Conservation (phyloP, 805 yeast species). For the Candida argentea region DNA sequence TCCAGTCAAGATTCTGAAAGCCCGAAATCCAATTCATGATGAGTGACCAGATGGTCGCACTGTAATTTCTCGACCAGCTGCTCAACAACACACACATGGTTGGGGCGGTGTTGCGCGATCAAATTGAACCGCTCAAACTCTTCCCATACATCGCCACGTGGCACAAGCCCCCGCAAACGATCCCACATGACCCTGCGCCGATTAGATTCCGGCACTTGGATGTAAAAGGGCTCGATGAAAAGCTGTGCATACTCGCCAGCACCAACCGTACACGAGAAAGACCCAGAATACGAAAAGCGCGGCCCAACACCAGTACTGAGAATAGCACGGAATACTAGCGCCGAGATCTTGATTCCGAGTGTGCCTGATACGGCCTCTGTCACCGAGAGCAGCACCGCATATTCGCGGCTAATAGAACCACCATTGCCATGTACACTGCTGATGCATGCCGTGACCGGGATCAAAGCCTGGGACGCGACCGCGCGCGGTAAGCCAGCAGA, state of each 20-base stretch:
- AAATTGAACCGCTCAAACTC: neutral
- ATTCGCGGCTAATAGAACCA: neutral
- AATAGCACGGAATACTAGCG: slow-evolving; percentile 1
- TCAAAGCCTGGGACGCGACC: neutral
- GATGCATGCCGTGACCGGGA: slow-evolving; percentile 1
- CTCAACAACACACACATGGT: slow-evolving; percentile 1
- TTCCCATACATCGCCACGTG: neutral
- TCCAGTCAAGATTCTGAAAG: too few relatives aligned
- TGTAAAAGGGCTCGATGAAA: slow-evolving; percentile 1
- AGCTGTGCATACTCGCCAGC: slow-evolving; percentile 1
- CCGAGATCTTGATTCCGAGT: neutral
- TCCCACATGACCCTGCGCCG: slow-evolving; percentile 1
- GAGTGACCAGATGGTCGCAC: slow-evolving; percentile 1
- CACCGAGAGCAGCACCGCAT: neutral
- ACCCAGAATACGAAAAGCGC: neutral
- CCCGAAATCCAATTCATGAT: neutral
- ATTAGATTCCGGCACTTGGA: slow-evolving; percentile 1
- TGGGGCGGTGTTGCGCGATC: neutral
- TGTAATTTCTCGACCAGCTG: neutral
- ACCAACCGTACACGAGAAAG: neutral
- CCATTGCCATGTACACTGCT: slow-evolving; percentile 2
- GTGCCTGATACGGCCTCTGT: neutral
- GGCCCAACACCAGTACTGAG: slow-evolving; percentile 1
- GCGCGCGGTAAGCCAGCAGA: neutral
- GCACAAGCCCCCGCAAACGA: neutral